Evolutionary conservation across 805 yeast species (phyloP), one percentile per base, ranked within the genome.

Genomic region (Cyberlindnera lachancei): DNA sequence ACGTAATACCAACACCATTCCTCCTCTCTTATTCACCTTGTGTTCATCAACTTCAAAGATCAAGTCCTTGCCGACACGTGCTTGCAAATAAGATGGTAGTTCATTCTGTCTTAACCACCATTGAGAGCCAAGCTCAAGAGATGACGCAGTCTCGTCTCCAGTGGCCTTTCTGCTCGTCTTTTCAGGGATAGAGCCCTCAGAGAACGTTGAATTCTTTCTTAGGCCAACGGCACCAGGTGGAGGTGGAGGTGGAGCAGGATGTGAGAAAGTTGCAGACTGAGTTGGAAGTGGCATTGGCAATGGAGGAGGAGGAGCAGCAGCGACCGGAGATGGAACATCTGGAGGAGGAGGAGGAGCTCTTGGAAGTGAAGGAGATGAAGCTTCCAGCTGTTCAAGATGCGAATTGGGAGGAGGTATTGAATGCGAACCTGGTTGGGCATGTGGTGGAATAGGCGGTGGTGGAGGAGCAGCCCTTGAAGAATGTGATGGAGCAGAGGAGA

Each of bases 51-150:
- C 68, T 52, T 86, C 95, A 52, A 56, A 75, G 13, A 72, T 61
- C 19, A 77, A 50, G 15, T 77, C 81, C 25, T 55, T 62, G 3
- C 70, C 70, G 15, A 59, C 54, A 30, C 57, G 61, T 2, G 52
- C 18, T 3, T 59, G 53, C 17, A 78, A 50, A 13, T 59, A 50
- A 0, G 73, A 70, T 3, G 95, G 95, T 6, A 77, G 58, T 7
- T 68, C 67, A 12, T 68, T 63, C 5, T 39, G 22, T 7, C 58
- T 58, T 12, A 73, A 43, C 90, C 92, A 84, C 96, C 96, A 87
- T 13, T 55, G 57, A 3, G 66, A 44, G 5, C 50, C 52, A 16
- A 58, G 55, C 5, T 53, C 56, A 14, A 60, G 48, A n/a, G n/a
- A n/a, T n/a, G n/a, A n/a, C n/a, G n/a, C n/a, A n/a, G n/a, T n/a